Evolutionary conservation across 768 basidiomycete genomes (phyloP), one percentile per base, ranked within the genome.

Genomic region (Suillus tomentosus): DNA sequence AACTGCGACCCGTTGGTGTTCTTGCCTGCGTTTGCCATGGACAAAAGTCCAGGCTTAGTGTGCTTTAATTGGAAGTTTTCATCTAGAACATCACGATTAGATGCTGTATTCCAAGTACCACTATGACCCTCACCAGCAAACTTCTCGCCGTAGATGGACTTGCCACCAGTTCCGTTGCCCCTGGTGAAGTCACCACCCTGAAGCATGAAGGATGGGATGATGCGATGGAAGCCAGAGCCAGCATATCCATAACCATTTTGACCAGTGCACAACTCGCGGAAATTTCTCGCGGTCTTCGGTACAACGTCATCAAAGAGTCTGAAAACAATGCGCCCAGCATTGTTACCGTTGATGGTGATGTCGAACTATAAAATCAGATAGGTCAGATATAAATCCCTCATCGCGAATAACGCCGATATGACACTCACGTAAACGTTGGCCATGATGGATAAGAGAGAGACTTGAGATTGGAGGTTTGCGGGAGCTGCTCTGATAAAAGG

Each of bases 1-100:
- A 96, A 95, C 76, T 94, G 90, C 19, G 85, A 91, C 15, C 91
- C 94, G 72, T 96, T 96, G 68, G 94, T 95, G 80, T 94, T 87
- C 73, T 77, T 78, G 39, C 89, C 90, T 6, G 88, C 84, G 71
- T 95, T 95, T 27, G 93, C 93, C 88, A 91, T 91, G 60, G 89
- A 90, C 47, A 92, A 80, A 55, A 89, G 73, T 60, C 86, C 86
- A 27, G 81, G 83, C 72, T 88, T 89, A 64, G 77, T 82, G 82
- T 97, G 95, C 77, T 86, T 88, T 65, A 87, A 72, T 67, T 80
- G 69, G 77, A 93, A 92, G 83, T 95, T 96, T 80, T 96, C 95
- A 71, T 96, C 95, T 85, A 77, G 78, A 68, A 73, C 57, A 62
- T 62, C 63, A 74, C 67, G 63, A 73, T 66, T 65, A 64, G 47